Conservation (phyloP, 768 basidiomycete species). For the Mycena albidolilacea region DNA sequence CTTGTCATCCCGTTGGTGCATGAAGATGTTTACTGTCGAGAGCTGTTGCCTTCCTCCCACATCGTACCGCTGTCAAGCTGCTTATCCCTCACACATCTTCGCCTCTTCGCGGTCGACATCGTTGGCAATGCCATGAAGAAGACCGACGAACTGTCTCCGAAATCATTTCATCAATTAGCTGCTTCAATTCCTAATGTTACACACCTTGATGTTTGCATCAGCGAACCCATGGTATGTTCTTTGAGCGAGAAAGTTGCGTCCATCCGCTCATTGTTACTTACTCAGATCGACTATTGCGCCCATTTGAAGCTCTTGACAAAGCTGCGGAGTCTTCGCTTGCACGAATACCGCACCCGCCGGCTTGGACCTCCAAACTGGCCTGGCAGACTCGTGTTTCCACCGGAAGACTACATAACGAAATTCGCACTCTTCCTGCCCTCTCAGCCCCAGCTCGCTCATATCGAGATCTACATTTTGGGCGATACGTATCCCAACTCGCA, state of each 20-base stretch:
- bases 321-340: conserved; percentile 9
- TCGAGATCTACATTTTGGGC: conserved; percentile 17
- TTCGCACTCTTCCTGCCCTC: conserved; percentile 8
- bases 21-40: too few relatives aligned
- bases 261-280: background rate
- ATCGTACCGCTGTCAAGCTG: background rate
- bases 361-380: background rate
- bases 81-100: background rate
- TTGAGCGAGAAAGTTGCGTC: too few relatives aligned
- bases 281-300: background rate
- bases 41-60: background rate
- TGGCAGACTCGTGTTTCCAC: background rate
- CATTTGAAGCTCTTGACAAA: background rate
- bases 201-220: conserved; percentile 13
- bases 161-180: background rate
- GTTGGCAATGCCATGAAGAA: background rate
- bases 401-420: background rate
- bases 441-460: background rate
- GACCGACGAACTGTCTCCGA: background rate
- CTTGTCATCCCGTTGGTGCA: background rate
- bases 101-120: background rate
- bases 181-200: conserved; percentile 6
- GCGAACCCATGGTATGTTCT: background rate
- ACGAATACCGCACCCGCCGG: background rate
- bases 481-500: background rate